A percentile compares a stretch with the other conserved stretches of the same genome.
Evolutionary conservation across 202 grass and related monocot species (phyloP).

Genomic region (Digitaria exilis): DNA sequence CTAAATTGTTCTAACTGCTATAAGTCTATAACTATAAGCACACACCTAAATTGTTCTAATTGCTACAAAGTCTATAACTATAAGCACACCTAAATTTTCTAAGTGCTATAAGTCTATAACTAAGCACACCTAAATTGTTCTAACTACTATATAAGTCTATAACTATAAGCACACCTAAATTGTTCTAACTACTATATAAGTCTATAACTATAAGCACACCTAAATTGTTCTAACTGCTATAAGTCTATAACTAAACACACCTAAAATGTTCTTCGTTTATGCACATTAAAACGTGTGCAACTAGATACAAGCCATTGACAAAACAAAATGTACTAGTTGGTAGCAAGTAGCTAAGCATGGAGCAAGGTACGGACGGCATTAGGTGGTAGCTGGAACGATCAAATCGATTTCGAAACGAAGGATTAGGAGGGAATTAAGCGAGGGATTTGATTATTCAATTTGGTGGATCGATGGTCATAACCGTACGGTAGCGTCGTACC

Average conservation of each 20-base stretch:
- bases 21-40: not conserved
- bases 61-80: too few species aligned
- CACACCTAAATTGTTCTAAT: not conserved
- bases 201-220: not conserved
- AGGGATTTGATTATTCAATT: too few species aligned
- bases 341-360: not conserved
- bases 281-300: not conserved
- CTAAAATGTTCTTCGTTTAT: not conserved
- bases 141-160: too few species aligned
- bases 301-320: not conserved
- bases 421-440: not conserved
- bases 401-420: not conserved
- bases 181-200: too few species aligned
- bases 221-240: not conserved
- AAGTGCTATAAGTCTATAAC: not conserved
- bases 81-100: too few species aligned
- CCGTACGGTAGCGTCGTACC: constrained; percentile 31
- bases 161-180: too few species aligned
- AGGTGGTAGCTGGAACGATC: not conserved
- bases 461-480: too few species aligned
- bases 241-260: not conserved
- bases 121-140: not conserved
- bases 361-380: not conserved
- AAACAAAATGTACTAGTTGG: not conserved
- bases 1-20: too few species aligned